These are phyloP conservation scores for Nitzschia palea DNA, from an alignment of 108 stramenopile species.

Conservation along the genomic window DNA sequence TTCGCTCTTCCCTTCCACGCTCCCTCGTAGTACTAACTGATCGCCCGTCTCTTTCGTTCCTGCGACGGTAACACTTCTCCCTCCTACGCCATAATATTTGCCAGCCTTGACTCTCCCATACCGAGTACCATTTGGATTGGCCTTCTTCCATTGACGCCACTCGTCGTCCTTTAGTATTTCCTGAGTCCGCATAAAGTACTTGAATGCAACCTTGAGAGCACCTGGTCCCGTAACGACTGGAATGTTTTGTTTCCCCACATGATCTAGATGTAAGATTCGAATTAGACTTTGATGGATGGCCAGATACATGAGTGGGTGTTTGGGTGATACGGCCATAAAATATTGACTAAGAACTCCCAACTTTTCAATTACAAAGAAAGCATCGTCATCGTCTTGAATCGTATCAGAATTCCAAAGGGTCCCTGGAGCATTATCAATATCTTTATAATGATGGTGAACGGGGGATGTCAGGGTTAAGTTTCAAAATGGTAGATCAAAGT, in stretches of 20 bases:
- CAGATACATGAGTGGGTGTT: slow-evolving; percentile 40
- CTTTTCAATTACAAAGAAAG: slow-evolving; percentile 58
- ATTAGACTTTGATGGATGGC: slow-evolving; percentile 19
- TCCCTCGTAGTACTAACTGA: not conserved
- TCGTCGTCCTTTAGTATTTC: not conserved
- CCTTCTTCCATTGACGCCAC: not conserved
- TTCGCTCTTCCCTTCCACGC: slow-evolving; percentile 5
- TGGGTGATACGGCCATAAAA: slow-evolving; percentile 62
- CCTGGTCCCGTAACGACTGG: slow-evolving; percentile 40
- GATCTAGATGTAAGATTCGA: slow-evolving; percentile 11
- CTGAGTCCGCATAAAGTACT: slow-evolving; percentile 30
- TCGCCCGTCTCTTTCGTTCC: slow-evolving; percentile 28
- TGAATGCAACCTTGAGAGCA: slow-evolving; percentile 21
- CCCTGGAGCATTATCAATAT: slow-evolving; percentile 56
- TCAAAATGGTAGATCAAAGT: no score
- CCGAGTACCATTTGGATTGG: slow-evolving; percentile 3
- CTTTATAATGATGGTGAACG: slow-evolving; percentile 17
- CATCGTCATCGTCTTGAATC: slow-evolving; percentile 46
- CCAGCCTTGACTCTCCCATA: slow-evolving; percentile 15
- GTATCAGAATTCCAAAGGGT: slow-evolving; percentile 22
- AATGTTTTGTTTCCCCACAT: slow-evolving; percentile 27
- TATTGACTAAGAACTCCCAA: slow-evolving; percentile 54
- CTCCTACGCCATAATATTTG: slow-evolving; percentile 1
- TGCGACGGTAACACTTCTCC: slow-evolving; percentile 15
- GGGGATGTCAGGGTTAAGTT: not conserved